Percentiles rank a stretch among this genome's conserved stretches.
These are phyloP conservation scores for Xylariaceae sp. DNA, from an alignment of 2,329 filamentous ascomycete genomes.

Conservation along the genomic window DNA sequence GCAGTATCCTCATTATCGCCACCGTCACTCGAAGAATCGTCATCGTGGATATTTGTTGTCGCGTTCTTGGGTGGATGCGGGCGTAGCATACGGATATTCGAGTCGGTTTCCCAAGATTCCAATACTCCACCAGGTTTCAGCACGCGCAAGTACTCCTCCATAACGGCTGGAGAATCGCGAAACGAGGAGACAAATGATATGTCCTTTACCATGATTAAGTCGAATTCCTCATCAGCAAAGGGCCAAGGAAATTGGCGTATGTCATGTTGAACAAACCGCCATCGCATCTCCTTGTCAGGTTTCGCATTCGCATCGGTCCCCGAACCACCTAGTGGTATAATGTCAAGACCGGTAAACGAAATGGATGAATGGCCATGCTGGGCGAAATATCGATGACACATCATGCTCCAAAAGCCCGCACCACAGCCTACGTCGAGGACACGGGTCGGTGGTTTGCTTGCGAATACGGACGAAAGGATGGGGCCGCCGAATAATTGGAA, in stretches of 20 bases:
- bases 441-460: slow-evolving; percentile 71
- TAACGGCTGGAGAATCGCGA: slow-evolving; percentile 59
- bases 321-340: slow-evolving; percentile 70
- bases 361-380: slow-evolving; percentile 72
- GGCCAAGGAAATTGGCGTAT: slow-evolving; percentile 77
- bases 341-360: slow-evolving; percentile 82
- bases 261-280: slow-evolving; percentile 90
- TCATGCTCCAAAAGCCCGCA: slow-evolving; percentile 86
- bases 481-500: slow-evolving; percentile 83
- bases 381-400: slow-evolving; percentile 82
- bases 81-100: slow-evolving; percentile 80
- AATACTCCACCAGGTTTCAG: slow-evolving; percentile 79
- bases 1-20: slow-evolving; percentile 70
- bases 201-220: slow-evolving; percentile 89
- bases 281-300: slow-evolving; percentile 76
- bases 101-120: slow-evolving; percentile 91
- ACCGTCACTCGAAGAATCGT: slow-evolving; percentile 39
- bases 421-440: slow-evolving; percentile 90
- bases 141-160: slow-evolving; percentile 79
- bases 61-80: slow-evolving; percentile 67
- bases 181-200: slow-evolving; percentile 71
- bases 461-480: slow-evolving; percentile 73
- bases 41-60: slow-evolving; percentile 32
- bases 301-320: slow-evolving; percentile 53
- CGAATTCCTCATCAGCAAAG: slow-evolving; percentile 80